Base-by-base conservation (phyloP, 177 flowering plant genomes). In the Tripterygium wilfordii region DNA sequence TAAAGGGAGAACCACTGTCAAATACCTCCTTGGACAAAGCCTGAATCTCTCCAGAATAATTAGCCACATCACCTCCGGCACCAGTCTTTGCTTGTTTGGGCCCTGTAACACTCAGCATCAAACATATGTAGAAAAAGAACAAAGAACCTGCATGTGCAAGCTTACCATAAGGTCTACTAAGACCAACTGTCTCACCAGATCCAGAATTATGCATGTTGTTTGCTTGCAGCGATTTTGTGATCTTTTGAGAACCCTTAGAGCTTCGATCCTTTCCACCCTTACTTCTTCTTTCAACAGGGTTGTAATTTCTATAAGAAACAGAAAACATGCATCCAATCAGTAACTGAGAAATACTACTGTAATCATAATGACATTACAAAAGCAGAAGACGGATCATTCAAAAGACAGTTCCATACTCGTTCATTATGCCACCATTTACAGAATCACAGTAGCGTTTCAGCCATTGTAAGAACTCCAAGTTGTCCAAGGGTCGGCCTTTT, bases 391-490 rank as follows among this genome's bases (percentile, higher is more conserved):
- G n/a, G 17, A 13, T 10, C 13, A 15, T n/a, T 8, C 13, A 19
- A 44, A 14, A 25, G 24, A 19, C 19, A 54, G 22, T n/a, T 23
- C 41, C 70, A 42, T 80, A 91, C 98, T 91, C 88, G 45, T 85
- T 88, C 79, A 78, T 82, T 16, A 91, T 79, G 66, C 94, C 95
- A 46, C 96, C 96, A 68, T 80, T 88, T 39, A 88, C 55, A 36
- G 96, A 85, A 58, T 92, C 96, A 56, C 96, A 92, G 49, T 85
- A 85, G 26, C 83, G 94, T 60, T 92, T 92, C 50, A 92, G 71
- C 98, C 98, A 92, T 46, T 92, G 98, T 29, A 92, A 56, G 57
- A 92, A 88, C 72, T 92, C 98, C 78, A 88, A 68, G 61, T 92
- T 92, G 68, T 92, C 98, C 72, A 85, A 54, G 16, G 98, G 94